phyloP scores from a whole-genome alignment of 345 rosid species.

The Kandelia obovata region DNA sequence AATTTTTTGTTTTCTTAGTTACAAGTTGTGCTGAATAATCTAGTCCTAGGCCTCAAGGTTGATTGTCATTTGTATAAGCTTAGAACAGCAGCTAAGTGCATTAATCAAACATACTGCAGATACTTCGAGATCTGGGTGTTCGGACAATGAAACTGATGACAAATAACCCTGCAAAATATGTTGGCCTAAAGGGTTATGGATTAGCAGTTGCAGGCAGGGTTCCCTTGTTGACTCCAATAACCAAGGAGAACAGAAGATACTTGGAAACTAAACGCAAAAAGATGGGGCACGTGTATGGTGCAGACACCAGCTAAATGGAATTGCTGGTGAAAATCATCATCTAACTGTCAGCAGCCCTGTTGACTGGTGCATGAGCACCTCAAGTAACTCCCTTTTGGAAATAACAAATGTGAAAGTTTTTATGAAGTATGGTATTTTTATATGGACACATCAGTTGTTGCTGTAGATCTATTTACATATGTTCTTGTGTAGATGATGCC shows the following conservation, averaged over 20 bases:
- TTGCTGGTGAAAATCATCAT: background rate
- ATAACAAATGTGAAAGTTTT: background rate
- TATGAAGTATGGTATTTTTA: too few species aligned
- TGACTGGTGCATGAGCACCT: background rate
- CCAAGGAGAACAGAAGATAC: slow-evolving; percentile 19
- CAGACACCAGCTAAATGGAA: slow-evolving; percentile 6
- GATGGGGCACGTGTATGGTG: slow-evolving; percentile 22
- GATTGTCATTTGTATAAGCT: too few species aligned
- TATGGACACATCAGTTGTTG: too few species aligned
- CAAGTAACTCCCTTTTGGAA: background rate
- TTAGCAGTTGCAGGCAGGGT: slow-evolving; percentile 28
- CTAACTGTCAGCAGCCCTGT: background rate
- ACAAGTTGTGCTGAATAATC: background rate
- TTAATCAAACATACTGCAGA: slow-evolving; percentile 14
- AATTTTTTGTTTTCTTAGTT: slow-evolving; percentile 6
- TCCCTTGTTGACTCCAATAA: slow-evolving; percentile 23
- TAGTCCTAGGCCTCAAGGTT: background rate
- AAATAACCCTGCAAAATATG: slow-evolving; percentile 27
- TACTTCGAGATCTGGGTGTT: slow-evolving; percentile 26
- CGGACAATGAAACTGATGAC: slow-evolving; percentile 30
- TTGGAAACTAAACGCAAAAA: slow-evolving; percentile 24
- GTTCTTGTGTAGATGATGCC: too few species aligned
- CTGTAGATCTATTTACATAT: too few species aligned
- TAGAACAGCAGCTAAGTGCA: background rate
- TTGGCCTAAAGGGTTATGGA: slow-evolving; percentile 33